Conservation (phyloP, 164 flowering plant species). For the Aristolochia californica region DNA sequence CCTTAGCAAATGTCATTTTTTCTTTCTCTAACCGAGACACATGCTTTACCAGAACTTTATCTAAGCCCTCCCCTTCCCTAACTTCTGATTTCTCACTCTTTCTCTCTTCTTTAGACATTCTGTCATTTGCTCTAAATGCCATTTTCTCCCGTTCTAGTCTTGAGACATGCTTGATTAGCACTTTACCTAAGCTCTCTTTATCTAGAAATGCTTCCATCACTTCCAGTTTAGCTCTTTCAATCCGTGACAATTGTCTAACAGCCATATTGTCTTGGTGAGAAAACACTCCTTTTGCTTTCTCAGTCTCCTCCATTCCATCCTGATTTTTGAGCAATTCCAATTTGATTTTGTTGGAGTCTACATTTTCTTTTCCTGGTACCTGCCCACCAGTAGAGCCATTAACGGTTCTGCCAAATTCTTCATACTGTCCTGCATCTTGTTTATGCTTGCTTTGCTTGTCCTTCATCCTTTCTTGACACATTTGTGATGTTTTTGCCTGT, state of each 20-base stretch:
- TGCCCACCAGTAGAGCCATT: slow-evolving; percentile 3
- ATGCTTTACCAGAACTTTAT: slow-evolving; percentile 3
- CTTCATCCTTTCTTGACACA: slow-evolving; percentile 1
- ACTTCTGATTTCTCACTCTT: not conserved
- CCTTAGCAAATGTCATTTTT: slow-evolving; percentile 17
- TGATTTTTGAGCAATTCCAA: not conserved
- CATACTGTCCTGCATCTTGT: not conserved
- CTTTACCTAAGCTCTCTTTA: slow-evolving; percentile 48
- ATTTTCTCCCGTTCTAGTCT: slow-evolving; percentile 48
- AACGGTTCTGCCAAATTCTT: not conserved
- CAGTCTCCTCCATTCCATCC: not conserved
- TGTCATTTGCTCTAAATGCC: not conserved
- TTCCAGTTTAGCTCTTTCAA: slow-evolving; percentile 17
- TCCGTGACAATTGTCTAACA: slow-evolving; percentile 13
- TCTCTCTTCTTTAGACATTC: not conserved
- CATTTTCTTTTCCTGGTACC: slow-evolving; percentile 45
- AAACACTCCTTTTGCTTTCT: not conserved
- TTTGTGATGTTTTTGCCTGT: slow-evolving; percentile 11
- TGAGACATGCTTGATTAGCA: slow-evolving; percentile 58
- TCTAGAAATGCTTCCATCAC: slow-evolving; percentile 12
- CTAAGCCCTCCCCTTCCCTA: slow-evolving; percentile 1
- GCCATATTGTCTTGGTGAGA: not conserved
- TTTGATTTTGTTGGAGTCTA: slow-evolving; percentile 22
- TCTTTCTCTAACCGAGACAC: slow-evolving; percentile 6
- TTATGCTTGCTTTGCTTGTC: not conserved